Percentiles rank a stretch among this genome's conserved stretches.
Conservation (phyloP, 2,329 filamentous ascomycete species). For the Fusarium xylarioides region DNA sequence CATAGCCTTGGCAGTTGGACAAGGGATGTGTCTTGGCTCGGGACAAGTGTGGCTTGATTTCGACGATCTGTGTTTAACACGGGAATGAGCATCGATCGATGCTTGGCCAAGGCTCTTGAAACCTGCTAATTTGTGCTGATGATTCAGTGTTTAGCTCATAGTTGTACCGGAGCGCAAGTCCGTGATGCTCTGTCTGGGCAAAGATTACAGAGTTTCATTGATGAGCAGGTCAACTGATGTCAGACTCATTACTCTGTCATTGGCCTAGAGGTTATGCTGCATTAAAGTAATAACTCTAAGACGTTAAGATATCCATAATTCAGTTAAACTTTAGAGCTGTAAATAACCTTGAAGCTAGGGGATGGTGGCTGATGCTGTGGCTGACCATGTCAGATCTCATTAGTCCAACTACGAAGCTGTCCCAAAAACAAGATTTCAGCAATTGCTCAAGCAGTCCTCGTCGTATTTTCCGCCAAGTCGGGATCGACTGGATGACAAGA, state of each 20-base stretch:
- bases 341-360: constrained; percentile 4
- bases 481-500: background rate
- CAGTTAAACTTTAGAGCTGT: constrained; percentile 2
- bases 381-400: background rate
- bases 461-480: background rate
- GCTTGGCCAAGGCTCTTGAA: background rate
- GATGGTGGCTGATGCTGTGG: constrained; percentile 2
- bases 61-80: background rate
- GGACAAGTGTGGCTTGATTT: constrained; percentile 24
- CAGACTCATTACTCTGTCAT: background rate
- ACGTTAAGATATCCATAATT: background rate
- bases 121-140: constrained; percentile 4
- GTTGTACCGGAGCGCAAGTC: background rate
- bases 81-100: constrained; percentile 1
- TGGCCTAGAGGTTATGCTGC: background rate
- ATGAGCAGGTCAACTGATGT: background rate
- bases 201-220: background rate
- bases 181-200: background rate
- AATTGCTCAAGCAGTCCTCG: background rate
- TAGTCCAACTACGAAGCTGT: background rate
- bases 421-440: constrained; percentile 1
- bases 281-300: background rate
- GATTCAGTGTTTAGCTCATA: constrained; percentile 13
- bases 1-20: background rate
- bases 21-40: constrained; percentile 25